Conservation (phyloP, 371 early-diverging fungal species). For the Funneliformis caledonium region DNA sequence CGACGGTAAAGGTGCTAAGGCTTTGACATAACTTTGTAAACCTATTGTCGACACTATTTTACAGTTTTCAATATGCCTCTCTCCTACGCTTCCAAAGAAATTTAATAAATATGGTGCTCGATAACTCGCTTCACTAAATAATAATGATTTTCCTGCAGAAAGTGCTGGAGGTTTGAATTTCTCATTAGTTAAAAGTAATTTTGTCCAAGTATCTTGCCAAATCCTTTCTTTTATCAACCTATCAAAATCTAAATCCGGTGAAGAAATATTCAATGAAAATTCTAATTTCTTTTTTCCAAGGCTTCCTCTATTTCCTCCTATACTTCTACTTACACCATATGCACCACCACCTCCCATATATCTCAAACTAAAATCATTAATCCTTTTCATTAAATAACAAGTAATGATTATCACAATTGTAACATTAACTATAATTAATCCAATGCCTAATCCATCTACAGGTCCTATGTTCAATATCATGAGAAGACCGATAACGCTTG, state of each 20-base stretch:
- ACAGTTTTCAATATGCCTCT: conserved; percentile 66
- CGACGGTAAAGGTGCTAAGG: conserved; percentile 44
- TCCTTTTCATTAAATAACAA: conserved; percentile 45
- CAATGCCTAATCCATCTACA: conserved; percentile 41
- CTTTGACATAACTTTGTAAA: conserved; percentile 51
- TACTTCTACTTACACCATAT: not conserved
- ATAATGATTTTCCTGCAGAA: conserved; percentile 47
- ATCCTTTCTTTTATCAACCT: conserved; percentile 50
- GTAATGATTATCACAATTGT: conserved; percentile 47
- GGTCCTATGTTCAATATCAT: conserved; percentile 46
- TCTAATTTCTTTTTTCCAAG: conserved; percentile 44
- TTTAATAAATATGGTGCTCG: conserved; percentile 66
- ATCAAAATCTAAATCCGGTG: conserved; percentile 45
- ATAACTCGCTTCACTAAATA: conserved; percentile 49
- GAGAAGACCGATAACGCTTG: conserved; percentile 49
- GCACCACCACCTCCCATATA: not conserved
- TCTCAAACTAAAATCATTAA: not conserved
- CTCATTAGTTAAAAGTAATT: conserved; percentile 58
- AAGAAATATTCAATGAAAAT: conserved; percentile 48
- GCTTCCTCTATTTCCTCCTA: not conserved
- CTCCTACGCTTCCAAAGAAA: conserved; percentile 61
- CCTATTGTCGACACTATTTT: conserved; percentile 59
- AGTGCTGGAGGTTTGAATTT: conserved; percentile 55
- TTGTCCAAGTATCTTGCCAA: conserved; percentile 73
- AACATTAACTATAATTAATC: conserved; percentile 45